Conservation (phyloP, 495 filamentous ascomycete genomes). For the Parathielavia appendiculata region DNA sequence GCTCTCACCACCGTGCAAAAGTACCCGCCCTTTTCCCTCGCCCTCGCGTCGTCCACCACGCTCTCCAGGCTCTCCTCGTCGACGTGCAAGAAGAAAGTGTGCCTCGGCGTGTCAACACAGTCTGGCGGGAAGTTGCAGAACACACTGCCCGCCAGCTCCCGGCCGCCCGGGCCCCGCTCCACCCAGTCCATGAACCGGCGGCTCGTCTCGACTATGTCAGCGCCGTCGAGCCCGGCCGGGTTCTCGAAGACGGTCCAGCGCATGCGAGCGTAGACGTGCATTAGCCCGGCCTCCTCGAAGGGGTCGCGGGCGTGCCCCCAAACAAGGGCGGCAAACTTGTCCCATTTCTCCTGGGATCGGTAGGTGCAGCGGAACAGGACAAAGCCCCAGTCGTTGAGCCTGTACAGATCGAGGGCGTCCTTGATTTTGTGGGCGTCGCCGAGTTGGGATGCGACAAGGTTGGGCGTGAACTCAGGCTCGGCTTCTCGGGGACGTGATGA, state of each 20-base stretch:
- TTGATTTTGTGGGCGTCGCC: not conserved
- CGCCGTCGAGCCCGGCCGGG: not conserved
- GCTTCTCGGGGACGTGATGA: not conserved
- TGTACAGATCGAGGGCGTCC: not conserved
- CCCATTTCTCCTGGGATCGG: not conserved
- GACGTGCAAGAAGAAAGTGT: not conserved
- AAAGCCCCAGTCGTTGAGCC: not conserved
- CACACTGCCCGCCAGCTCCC: not conserved
- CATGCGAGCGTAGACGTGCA: not conserved
- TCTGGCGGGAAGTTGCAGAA: too few species aligned
- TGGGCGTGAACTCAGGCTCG: not conserved
- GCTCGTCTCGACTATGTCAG: not conserved
- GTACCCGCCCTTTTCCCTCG: not conserved
- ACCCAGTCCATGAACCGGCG: not conserved
- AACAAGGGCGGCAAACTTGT: not conserved
- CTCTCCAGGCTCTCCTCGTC: constrained; percentile 6
- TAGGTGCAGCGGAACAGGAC: constrained; percentile 3
- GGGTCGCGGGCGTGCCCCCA: not conserved
- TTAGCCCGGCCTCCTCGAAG: not conserved
- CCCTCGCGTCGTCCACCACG: not conserved
- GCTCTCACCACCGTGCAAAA: not conserved
- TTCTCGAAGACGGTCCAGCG: constrained; percentile 2
- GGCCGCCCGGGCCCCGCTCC: not conserved
- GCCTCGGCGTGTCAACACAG: not conserved
- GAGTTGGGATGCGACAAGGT: not conserved